phyloP scores from a whole-genome alignment of 2,329 filamentous ascomycete genomes.

The Trichoderma breve region DNA sequence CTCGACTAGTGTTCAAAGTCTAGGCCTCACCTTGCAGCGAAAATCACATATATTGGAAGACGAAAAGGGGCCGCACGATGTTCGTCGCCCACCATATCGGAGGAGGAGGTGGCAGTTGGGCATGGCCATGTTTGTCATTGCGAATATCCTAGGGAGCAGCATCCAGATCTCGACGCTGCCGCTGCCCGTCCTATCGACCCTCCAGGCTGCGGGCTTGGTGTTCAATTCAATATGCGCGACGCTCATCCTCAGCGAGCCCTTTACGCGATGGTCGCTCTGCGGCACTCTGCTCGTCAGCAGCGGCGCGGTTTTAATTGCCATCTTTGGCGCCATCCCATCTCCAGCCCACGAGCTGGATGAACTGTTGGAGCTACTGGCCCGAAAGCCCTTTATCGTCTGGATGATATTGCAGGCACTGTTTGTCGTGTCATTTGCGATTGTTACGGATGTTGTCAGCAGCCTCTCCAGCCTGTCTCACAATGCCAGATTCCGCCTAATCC shows the following conservation, averaged over 20 bases:
- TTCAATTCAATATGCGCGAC: constrained; percentile 99
- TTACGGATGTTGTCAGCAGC: constrained; percentile 55
- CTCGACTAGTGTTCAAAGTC: constrained; percentile 90
- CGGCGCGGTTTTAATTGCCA: constrained; percentile 87
- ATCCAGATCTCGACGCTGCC: constrained; percentile 97
- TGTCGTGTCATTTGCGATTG: constrained; percentile 65
- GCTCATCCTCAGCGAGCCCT: constrained; percentile 86
- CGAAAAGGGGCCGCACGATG: constrained; percentile 77
- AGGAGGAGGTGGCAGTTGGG: constrained; percentile 93
- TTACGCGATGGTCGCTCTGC: constrained; percentile 87
- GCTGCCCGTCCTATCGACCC: constrained; percentile 86
- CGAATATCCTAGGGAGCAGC: constrained; percentile 90
- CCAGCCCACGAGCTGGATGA: constrained; percentile 86
- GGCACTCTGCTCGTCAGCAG: constrained; percentile 84
- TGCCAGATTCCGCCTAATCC: constrained; percentile 67
- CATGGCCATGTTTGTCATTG: constrained; percentile 95
- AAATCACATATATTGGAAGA: constrained; percentile 98
- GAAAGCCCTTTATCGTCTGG: constrained; percentile 80
- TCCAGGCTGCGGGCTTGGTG: constrained; percentile 93
- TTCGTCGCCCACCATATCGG: constrained; percentile 81
- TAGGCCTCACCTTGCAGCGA: constrained; percentile 92
- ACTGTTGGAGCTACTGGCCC: constrained; percentile 70
- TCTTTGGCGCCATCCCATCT: constrained; percentile 90
- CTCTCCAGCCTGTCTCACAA: constrained; percentile 56
- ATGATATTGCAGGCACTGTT: constrained; percentile 77